phyloP scores from a whole-genome alignment of 257 asterid species.

The Henckelia pumila region DNA sequence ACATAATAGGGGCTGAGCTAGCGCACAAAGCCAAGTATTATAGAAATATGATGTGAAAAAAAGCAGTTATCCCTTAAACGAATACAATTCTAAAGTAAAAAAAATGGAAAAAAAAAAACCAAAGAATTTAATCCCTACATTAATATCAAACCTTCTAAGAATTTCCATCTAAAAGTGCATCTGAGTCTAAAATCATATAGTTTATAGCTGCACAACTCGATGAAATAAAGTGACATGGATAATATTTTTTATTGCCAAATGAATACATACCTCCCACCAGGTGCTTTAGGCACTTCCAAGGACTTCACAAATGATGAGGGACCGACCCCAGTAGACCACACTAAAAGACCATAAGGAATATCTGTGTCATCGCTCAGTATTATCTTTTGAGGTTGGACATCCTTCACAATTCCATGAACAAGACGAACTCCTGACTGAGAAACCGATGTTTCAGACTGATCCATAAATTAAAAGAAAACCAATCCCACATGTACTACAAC shows the following conservation, averaged over 20 bases:
- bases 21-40: not conserved
- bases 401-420: constrained; percentile 84
- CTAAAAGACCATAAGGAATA: constrained; percentile 92
- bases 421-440: constrained; percentile 96
- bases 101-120: not conserved
- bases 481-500: constrained; percentile 3
- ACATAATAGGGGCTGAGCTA: not conserved
- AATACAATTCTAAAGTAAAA: not conserved
- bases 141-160: not conserved
- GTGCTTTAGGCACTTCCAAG: constrained; percentile 77
- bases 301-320: constrained; percentile 76
- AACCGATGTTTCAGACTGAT: constrained; percentile 34
- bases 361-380: constrained; percentile 73
- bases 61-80: not conserved
- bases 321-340: constrained; percentile 99
- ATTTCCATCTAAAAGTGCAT: not conserved
- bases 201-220: constrained; percentile 2
- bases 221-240: constrained; percentile 13
- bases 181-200: not conserved
- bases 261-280: constrained; percentile 76
- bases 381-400: constrained; percentile 76
- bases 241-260: not conserved
- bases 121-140: not conserved
- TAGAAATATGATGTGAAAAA: not conserved
- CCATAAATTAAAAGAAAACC: constrained; percentile 14